phyloP scores from a whole-genome alignment of 345 rosid species.

The Ceriops tagal region DNA sequence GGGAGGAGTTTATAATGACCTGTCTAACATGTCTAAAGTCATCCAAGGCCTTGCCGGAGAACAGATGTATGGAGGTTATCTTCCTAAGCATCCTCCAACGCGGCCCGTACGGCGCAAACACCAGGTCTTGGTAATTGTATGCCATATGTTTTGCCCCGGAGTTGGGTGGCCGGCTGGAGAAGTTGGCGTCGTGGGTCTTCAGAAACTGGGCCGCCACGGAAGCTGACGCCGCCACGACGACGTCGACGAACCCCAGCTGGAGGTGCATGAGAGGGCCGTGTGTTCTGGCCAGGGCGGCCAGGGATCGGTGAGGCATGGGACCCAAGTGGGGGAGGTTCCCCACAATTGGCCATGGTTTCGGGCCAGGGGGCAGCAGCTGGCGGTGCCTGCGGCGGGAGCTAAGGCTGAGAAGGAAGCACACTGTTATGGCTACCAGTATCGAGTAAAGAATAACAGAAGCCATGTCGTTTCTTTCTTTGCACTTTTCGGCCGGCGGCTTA shows the following conservation, averaged over 20 bases:
- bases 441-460: conserved; percentile 9
- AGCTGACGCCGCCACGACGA: conserved; percentile 80
- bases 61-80: conserved; percentile 73
- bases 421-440: conserved; percentile 11
- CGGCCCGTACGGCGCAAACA: conserved; percentile 85
- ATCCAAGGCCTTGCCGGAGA: conserved; percentile 85
- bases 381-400: conserved; percentile 21
- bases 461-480: background rate
- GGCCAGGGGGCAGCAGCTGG: conserved; percentile 77
- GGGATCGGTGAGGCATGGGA: conserved; percentile 60
- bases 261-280: conserved; percentile 85
- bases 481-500: too few species aligned
- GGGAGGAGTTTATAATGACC: conserved; percentile 29
- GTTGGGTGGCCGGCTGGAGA: conserved; percentile 86
- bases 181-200: conserved; percentile 71
- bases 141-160: conserved; percentile 87
- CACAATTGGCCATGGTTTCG: conserved; percentile 76
- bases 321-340: conserved; percentile 94
- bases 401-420: conserved; percentile 30
- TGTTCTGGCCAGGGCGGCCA: conserved; percentile 48
- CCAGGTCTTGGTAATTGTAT: conserved; percentile 86
- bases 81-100: conserved; percentile 87
- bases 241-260: conserved; percentile 65
- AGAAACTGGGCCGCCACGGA: conserved; percentile 79
- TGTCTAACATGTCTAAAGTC: conserved; percentile 71